phyloP scores from a whole-genome alignment of 2,329 filamentous ascomycete genomes.

The Fusarium sp. region DNA sequence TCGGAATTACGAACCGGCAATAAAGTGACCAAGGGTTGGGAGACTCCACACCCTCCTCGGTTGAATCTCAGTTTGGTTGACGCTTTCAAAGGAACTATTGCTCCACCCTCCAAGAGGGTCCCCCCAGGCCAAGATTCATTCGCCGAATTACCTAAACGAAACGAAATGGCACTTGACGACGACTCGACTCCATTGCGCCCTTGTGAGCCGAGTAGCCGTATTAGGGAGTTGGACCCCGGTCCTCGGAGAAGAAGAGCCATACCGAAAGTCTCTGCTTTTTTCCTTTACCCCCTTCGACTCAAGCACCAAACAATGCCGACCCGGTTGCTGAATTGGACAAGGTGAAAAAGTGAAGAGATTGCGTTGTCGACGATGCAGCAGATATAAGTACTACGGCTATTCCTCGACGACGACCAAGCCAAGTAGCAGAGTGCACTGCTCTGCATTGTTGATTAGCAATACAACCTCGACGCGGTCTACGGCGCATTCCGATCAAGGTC shows the following conservation, averaged over 20 bases:
- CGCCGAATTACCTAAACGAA: conserved; percentile 20
- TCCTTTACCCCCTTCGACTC: background rate
- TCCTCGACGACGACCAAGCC: background rate
- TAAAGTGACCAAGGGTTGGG: conserved; percentile 16
- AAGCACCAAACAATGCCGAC: background rate
- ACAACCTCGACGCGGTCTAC: conserved; percentile 31
- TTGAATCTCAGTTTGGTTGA: conserved; percentile 26
- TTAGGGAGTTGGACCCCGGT: conserved; percentile 12
- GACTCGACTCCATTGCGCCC: conserved; percentile 12
- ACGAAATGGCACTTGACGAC: conserved; percentile 20
- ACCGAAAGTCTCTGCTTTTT: background rate
- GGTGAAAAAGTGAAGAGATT: background rate
- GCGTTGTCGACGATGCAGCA: background rate
- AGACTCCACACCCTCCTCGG: conserved; percentile 31
- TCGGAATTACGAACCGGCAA: conserved; percentile 42
- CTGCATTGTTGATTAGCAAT: conserved; percentile 33
- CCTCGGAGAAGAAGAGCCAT: conserved; percentile 20
- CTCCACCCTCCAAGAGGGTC: conserved; percentile 28
- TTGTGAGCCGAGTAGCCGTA: conserved; percentile 30
- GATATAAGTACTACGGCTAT: background rate
- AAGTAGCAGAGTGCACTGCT: background rate
- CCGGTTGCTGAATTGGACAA: background rate
- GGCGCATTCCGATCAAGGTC: conserved; percentile 33
- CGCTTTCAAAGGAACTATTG: conserved; percentile 28
- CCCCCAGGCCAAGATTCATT: conserved; percentile 18